Conservation (phyloP, 2,329 filamentous ascomycete species). For the Lachnum nothofagi region DNA sequence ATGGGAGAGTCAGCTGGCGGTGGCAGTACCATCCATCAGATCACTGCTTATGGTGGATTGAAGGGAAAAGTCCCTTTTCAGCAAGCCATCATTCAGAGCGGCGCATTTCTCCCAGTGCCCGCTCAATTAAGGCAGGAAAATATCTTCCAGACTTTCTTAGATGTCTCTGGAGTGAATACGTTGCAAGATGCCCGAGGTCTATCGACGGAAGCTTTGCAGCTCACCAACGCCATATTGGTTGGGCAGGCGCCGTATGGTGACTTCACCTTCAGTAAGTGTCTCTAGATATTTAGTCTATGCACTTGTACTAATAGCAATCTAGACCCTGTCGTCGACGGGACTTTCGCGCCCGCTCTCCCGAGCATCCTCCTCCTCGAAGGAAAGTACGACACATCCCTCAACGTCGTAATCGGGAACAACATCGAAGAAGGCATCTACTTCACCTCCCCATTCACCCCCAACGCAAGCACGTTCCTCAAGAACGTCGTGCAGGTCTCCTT, state of each 20-base stretch:
- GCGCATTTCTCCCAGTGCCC: conserved; percentile 18
- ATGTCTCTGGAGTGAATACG: conserved; percentile 31
- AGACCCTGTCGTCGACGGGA: conserved; percentile 38
- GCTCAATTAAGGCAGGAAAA: conserved; percentile 12
- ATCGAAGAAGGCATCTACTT: conserved; percentile 40
- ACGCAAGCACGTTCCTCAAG: conserved; percentile 10
- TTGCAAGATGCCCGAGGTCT: conserved; percentile 31
- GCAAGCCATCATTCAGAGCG: conserved; percentile 33
- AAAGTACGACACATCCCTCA: conserved; percentile 40
- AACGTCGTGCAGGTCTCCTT: conserved; percentile 12
- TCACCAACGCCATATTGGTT: conserved; percentile 30
- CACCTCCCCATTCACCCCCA: conserved; percentile 32
- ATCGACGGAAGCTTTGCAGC: conserved; percentile 10
- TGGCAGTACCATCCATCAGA: conserved; percentile 49
- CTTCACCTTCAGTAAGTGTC: conserved; percentile 33
- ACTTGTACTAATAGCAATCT: background rate
- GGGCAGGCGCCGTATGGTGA: conserved; percentile 35
- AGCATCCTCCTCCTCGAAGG: conserved; percentile 41
- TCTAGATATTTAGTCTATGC: background rate
- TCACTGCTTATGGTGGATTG: conserved; percentile 45
- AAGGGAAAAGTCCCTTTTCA: conserved; percentile 37
- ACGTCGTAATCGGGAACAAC: conserved; percentile 43
- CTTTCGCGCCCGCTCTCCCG: conserved; percentile 44
- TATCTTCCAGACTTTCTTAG: conserved; percentile 27
- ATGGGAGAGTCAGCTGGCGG: conserved; percentile 48